Evolutionary conservation across 169 alveolate species (phyloP).

Genomic region (Plasmodium relictum): DNA sequence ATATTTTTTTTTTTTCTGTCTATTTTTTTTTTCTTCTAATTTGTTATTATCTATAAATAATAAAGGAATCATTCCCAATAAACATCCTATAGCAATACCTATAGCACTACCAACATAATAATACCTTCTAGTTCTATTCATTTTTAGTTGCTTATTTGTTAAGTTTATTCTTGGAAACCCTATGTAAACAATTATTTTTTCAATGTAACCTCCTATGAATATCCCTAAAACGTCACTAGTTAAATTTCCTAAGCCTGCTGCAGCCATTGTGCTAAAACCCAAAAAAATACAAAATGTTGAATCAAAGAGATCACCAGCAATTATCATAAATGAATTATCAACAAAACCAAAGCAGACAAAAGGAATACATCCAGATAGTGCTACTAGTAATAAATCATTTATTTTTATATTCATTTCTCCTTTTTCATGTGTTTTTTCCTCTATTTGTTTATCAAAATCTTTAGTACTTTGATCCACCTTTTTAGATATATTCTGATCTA

Average conservation of each 20-base stretch:
- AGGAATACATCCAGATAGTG: slow-evolving; percentile 78
- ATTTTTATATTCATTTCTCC: slow-evolving; percentile 69
- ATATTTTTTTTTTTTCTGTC: slow-evolving; percentile 45
- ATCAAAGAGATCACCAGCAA: slow-evolving; percentile 81
- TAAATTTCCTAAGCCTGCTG: slow-evolving; percentile 83
- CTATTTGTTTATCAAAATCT: slow-evolving; percentile 16
- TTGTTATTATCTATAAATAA: slow-evolving; percentile 59
- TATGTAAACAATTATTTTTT: slow-evolving; percentile 32
- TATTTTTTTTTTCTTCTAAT: slow-evolving; percentile 73
- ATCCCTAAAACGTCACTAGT: slow-evolving; percentile 78
- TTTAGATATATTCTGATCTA: neutral
- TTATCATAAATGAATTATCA: slow-evolving; percentile 84
- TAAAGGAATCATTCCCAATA: slow-evolving; percentile 64
- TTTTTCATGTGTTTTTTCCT: slow-evolving; percentile 66
- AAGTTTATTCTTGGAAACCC: slow-evolving; percentile 42
- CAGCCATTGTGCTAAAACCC: slow-evolving; percentile 85
- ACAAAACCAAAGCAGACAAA: slow-evolving; percentile 82
- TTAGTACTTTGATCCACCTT: neutral
- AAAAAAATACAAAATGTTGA: slow-evolving; percentile 78
- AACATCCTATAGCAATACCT: slow-evolving; percentile 70
- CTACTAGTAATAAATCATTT: slow-evolving; percentile 61
- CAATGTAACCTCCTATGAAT: slow-evolving; percentile 79
- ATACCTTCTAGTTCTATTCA: slow-evolving; percentile 63
- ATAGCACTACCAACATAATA: slow-evolving; percentile 68
- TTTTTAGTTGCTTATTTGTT: slow-evolving; percentile 70